Evolutionary conservation across 176 grass and related monocot species (phyloP).

Genomic region (Carex scoparia): DNA sequence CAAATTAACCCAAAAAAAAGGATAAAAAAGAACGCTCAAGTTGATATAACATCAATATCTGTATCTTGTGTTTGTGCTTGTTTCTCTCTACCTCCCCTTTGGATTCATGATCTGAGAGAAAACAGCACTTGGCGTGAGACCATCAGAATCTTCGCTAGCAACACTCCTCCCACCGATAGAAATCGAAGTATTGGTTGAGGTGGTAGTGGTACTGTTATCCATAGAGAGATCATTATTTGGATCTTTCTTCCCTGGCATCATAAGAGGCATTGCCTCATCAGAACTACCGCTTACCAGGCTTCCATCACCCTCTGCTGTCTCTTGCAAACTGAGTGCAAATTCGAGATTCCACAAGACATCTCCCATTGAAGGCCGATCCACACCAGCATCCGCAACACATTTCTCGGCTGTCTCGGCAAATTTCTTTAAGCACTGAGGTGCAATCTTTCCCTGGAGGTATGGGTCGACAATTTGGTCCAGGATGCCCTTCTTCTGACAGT

Average conservation of each 20-base stretch:
- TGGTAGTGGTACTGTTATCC: constrained; percentile 57
- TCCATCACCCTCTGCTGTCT: constrained; percentile 67
- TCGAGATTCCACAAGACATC: constrained; percentile 97
- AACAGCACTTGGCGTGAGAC: constrained; percentile 76
- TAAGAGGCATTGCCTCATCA: constrained; percentile 43
- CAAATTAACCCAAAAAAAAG: neutral
- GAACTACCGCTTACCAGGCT: constrained; percentile 56
- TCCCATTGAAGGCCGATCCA: constrained; percentile 83
- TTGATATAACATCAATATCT: neutral
- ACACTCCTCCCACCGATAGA: constrained; percentile 78
- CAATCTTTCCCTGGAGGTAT: constrained; percentile 72
- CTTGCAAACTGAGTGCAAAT: constrained; percentile 86
- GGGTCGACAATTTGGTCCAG: constrained; percentile 86
- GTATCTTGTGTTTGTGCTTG: neutral
- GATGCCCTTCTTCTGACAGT: constrained; percentile 93
- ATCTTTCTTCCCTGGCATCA: constrained; percentile 73
- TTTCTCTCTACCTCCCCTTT: constrained; percentile 70
- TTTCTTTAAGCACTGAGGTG: constrained; percentile 85
- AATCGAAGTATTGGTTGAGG: constrained; percentile 55
- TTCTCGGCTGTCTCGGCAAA: constrained; percentile 95
- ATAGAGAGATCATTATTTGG: constrained; percentile 44
- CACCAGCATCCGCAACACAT: constrained; percentile 70
- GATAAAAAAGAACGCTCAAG: neutral
- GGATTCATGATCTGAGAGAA: constrained; percentile 99
- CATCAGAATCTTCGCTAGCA: constrained; percentile 56